These are phyloP conservation scores for Dioscorea dumetorum DNA, from an alignment of 106 monocot species.

Conservation along the genomic window DNA sequence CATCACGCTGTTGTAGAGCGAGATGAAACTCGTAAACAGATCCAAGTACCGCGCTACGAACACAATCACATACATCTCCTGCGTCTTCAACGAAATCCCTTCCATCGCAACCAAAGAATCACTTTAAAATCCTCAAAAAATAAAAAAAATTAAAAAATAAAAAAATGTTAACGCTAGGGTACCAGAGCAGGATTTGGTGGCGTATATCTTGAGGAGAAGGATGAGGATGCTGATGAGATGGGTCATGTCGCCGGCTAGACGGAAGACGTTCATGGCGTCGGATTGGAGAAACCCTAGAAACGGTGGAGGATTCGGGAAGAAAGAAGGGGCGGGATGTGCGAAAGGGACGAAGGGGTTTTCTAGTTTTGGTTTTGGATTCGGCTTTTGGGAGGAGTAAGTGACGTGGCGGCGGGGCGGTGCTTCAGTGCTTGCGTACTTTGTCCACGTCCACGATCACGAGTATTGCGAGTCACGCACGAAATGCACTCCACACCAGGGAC, in stretches of 20 bases:
- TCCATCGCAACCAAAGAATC: neutral
- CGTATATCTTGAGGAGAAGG: conserved; percentile 70
- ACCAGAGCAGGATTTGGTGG: conserved; percentile 75
- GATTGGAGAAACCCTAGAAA: neutral
- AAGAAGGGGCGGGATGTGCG: neutral
- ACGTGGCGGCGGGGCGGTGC: conserved; percentile 1
- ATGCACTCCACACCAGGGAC: no score
- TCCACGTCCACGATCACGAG: no score
- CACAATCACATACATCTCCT: conserved; percentile 60
- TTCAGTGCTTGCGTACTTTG: no score
- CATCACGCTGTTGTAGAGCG: conserved; percentile 59
- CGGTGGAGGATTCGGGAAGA: neutral
- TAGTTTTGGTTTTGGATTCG: neutral
- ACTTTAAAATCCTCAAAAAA: neutral
- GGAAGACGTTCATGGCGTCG: conserved; percentile 48
- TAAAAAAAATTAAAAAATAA: neutral
- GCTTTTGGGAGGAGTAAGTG: conserved; percentile 1
- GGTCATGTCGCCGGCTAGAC: conserved; percentile 64
- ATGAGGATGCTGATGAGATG: conserved; percentile 58
- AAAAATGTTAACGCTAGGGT: neutral
- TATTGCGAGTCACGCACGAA: no score
- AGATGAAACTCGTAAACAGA: conserved; percentile 46
- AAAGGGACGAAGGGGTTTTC: neutral
- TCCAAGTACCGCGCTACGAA: conserved; percentile 55
- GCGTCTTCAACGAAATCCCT: conserved; percentile 73